Conservation (phyloP, 306 rosid species). For the Sphenostylis stenocarpa region DNA sequence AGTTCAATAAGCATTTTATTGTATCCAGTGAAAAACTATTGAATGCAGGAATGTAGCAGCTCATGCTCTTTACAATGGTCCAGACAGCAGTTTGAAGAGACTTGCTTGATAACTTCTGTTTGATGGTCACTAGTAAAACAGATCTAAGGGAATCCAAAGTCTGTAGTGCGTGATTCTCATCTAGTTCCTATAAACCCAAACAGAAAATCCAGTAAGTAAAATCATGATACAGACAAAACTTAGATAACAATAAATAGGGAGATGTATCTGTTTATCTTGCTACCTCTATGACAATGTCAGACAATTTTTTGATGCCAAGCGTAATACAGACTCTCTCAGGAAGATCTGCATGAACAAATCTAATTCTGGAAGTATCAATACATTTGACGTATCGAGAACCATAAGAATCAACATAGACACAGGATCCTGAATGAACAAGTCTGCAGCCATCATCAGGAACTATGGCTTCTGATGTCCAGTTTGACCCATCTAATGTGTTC, state of each 20-base stretch:
- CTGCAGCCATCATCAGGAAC: slow-evolving; percentile 95
- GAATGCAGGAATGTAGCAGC: slow-evolving; percentile 60
- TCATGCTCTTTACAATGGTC: slow-evolving; percentile 76
- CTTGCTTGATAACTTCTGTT: slow-evolving; percentile 68
- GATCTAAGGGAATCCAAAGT: slow-evolving; percentile 58
- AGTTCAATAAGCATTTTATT: slow-evolving; percentile 50
- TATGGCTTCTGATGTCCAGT: slow-evolving; percentile 71
- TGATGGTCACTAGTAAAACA: slow-evolving; percentile 58
- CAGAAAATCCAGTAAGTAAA: slow-evolving; percentile 41
- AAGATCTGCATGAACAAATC: slow-evolving; percentile 90
- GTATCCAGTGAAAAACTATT: slow-evolving; percentile 49
- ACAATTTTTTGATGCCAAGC: slow-evolving; percentile 77
- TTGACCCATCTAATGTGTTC: slow-evolving; percentile 41
- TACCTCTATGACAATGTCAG: slow-evolving; percentile 90
- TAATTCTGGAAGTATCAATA: slow-evolving; percentile 78
- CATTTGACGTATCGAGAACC: slow-evolving; percentile 84
- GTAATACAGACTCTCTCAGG: slow-evolving; percentile 73
- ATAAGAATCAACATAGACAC: slow-evolving; percentile 82
- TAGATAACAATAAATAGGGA: slow-evolving; percentile 15
- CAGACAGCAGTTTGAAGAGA: slow-evolving; percentile 84
- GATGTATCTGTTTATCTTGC: slow-evolving; percentile 27
- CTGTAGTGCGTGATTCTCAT: slow-evolving; percentile 57
- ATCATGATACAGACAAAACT: background rate
- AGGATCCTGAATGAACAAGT: slow-evolving; percentile 83
- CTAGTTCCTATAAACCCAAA: slow-evolving; percentile 70